A percentile compares a stretch with the other conserved stretches of the same genome.
phyloP scores from a whole-genome alignment of 75 land plant species.

The Sequoia sempervirens region DNA sequence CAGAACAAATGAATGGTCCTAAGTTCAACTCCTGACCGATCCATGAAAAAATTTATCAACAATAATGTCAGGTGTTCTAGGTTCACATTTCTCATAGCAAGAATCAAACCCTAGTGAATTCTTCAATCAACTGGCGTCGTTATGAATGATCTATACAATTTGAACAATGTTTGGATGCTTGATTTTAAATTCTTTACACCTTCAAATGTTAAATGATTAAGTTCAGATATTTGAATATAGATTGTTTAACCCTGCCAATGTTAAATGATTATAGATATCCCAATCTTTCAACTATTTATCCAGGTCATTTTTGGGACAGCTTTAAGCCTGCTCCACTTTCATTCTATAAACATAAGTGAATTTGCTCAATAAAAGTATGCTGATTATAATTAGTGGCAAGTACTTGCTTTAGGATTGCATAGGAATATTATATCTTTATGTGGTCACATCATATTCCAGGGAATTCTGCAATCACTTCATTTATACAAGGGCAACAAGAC shows the following conservation, averaged over 20 bases:
- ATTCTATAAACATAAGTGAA: too few relatives aligned
- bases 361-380: not conserved
- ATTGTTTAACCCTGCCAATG: not conserved
- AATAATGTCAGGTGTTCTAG: too few relatives aligned
- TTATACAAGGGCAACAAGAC: conserved; percentile 14
- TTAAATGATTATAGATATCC: not conserved
- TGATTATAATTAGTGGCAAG: not conserved
- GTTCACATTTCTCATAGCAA: not conserved
- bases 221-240: not conserved
- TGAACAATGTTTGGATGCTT: too few relatives aligned
- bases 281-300: not conserved
- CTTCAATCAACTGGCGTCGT: too few relatives aligned
- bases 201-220: too few relatives aligned
- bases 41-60: too few relatives aligned
- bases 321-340: too few relatives aligned
- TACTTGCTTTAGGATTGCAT: not conserved
- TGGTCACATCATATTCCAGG: not conserved
- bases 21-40: too few relatives aligned
- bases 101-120: not conserved
- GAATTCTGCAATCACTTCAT: not conserved
- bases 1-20: too few relatives aligned
- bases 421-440: not conserved
- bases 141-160: too few relatives aligned
- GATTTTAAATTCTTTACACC: too few relatives aligned
- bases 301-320: too few relatives aligned